Percentiles rank a stretch among this genome's conserved stretches.
Evolutionary conservation across 176 grass and related monocot species (phyloP).

Genomic region (Zea luxurians): DNA sequence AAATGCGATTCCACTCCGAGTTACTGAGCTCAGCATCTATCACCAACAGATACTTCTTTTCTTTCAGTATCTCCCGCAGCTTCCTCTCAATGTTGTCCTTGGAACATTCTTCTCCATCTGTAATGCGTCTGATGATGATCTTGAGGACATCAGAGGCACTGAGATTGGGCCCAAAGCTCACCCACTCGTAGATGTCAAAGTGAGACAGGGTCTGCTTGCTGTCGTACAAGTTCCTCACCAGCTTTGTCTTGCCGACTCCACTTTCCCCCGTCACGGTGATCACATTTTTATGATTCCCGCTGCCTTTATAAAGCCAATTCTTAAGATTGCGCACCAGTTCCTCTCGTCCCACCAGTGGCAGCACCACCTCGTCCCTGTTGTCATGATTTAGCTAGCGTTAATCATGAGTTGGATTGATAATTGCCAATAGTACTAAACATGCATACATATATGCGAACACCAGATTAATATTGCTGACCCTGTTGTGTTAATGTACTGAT

Average conservation of each 20-base stretch:
- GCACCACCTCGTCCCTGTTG: not conserved
- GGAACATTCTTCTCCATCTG: not conserved
- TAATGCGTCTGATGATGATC: not conserved
- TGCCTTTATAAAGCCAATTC: not conserved
- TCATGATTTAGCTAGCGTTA: not conserved
- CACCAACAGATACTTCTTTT: constrained; percentile 10
- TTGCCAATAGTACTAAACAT: not conserved
- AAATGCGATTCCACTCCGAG: constrained; percentile 11
- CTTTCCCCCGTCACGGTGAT: not conserved
- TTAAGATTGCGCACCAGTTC: not conserved
- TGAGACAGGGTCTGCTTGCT: not conserved
- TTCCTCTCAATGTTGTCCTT: not conserved
- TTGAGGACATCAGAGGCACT: constrained; percentile 1
- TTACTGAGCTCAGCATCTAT: constrained; percentile 33
- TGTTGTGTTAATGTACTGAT: too few species aligned
- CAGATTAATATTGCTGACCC: too few species aligned
- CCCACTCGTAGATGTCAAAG: not conserved
- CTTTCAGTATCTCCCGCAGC: not conserved
- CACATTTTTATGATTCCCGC: not conserved
- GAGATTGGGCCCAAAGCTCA: not conserved
- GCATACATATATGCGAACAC: not conserved
- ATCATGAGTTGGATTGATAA: not conserved
- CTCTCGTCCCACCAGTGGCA: not conserved
- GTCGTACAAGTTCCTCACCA: not conserved
- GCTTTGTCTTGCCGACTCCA: not conserved